Evolutionary conservation across 1,284 basidiomycete species (phyloP).

Genomic region (Cutaneotrichosporon mucoides): DNA sequence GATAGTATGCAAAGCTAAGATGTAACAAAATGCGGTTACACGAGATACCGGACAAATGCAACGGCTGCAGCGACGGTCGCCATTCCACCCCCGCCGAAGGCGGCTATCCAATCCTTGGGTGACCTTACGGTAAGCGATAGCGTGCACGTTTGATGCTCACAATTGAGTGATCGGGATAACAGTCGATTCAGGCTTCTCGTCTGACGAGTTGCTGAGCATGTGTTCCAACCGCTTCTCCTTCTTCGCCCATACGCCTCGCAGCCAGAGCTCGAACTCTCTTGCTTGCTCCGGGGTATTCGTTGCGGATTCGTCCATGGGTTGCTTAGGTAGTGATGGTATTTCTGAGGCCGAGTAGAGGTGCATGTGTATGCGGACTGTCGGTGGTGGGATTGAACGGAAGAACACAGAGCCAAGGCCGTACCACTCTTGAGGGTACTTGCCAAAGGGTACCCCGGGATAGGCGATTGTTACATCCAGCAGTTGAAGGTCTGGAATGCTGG

Average conservation of each 20-base stretch:
- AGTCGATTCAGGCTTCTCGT: background rate
- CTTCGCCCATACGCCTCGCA: conserved; percentile 70
- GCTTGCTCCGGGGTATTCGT: conserved; percentile 56
- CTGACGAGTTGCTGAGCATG: conserved; percentile 51
- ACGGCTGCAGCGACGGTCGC: conserved; percentile 12
- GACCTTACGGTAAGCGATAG: conserved; percentile 20
- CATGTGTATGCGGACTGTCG: conserved; percentile 79
- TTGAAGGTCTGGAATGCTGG: conserved; percentile 69
- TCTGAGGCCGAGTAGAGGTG: conserved; percentile 56
- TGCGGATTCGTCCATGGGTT: background rate
- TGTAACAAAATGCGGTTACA: background rate
- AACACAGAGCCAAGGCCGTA: conserved; percentile 82
- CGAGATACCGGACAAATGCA: background rate
- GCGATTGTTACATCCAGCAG: conserved; percentile 84
- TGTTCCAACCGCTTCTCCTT: conserved; percentile 72
- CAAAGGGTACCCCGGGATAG: conserved; percentile 68
- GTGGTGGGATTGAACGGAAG: conserved; percentile 74
- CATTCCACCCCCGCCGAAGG: conserved; percentile 37
- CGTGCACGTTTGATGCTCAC: conserved; percentile 20
- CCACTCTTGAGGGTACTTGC: conserved; percentile 48
- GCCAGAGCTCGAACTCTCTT: conserved; percentile 73
- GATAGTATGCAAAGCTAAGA: background rate
- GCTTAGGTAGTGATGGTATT: conserved; percentile 28
- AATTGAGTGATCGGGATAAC: conserved; percentile 31
- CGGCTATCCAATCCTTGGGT: conserved; percentile 34